phyloP scores from a whole-genome alignment of 202 grass and related monocot genomes.

The Brachypodium distachyon region DNA sequence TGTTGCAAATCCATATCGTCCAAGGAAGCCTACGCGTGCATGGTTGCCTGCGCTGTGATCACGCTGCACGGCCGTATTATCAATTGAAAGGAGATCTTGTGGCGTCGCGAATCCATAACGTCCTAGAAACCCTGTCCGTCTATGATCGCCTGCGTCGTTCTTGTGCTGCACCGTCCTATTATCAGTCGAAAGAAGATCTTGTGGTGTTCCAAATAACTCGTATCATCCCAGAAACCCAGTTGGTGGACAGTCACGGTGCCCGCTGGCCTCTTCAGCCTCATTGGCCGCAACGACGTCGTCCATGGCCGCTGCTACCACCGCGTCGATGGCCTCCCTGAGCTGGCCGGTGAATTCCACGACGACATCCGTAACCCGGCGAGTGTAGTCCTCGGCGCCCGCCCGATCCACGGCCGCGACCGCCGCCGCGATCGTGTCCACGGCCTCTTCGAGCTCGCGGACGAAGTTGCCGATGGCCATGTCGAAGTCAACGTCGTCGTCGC shows the following conservation, averaged over 20 bases:
- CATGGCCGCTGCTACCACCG: not conserved
- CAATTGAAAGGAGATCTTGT: too few relatives aligned
- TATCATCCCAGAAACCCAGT: not conserved
- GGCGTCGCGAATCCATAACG: too few relatives aligned
- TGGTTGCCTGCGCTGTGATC: too few relatives aligned
- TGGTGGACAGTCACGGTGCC: too few relatives aligned
- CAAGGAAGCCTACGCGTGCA: too few relatives aligned
- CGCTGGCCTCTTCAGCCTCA: too few relatives aligned
- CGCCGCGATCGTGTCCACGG: not conserved
- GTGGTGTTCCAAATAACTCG: not conserved
- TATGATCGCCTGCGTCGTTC: too few relatives aligned
- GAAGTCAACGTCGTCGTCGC: too few relatives aligned
- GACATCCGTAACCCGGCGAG: not conserved
- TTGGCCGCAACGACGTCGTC: not conserved
- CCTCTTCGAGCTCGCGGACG: not conserved
- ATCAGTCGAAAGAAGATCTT: not conserved
- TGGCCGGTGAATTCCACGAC: not conserved
- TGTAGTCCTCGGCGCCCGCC: not conserved
- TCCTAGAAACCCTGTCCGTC: too few relatives aligned
- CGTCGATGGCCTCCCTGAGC: not conserved
- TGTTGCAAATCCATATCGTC: not conserved
- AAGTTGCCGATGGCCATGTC: too few relatives aligned
- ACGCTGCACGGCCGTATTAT: too few relatives aligned
- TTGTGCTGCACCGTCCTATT: not conserved
- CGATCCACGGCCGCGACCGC: not conserved